Percentiles rank a stretch among this genome's conserved stretches.
phyloP scores from a whole-genome alignment of 1,139 yeast genomes.

The Candida glucosophila region DNA sequence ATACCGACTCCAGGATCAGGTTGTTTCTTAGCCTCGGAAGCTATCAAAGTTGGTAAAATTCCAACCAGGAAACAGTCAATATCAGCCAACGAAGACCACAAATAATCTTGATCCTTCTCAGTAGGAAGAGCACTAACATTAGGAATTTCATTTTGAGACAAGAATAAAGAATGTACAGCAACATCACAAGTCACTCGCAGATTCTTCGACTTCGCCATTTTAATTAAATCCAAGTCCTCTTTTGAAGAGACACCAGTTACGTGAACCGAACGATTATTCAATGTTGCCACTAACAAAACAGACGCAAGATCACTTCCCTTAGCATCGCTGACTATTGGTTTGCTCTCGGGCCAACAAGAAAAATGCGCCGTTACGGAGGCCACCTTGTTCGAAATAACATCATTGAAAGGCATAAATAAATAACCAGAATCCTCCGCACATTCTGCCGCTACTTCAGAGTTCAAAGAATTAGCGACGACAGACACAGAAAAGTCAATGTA shows the following conservation, averaged over 20 bases:
- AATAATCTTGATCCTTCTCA: conserved; percentile 66
- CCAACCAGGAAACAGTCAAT: conserved; percentile 91
- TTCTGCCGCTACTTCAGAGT: conserved; percentile 53
- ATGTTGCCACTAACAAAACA: conserved; percentile 78
- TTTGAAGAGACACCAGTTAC: conserved; percentile 76
- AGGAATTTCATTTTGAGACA: conserved; percentile 65
- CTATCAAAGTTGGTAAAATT: conserved; percentile 63
- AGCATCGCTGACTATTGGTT: conserved; percentile 90
- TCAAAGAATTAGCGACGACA: conserved; percentile 72
- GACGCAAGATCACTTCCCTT: conserved; percentile 88
- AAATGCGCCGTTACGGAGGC: conserved; percentile 73
- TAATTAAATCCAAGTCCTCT: conserved; percentile 77
- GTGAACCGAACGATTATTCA: conserved; percentile 80
- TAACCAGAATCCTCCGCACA: conserved; percentile 68
- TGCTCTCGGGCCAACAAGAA: conserved; percentile 73
- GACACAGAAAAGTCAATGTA: conserved; percentile 78
- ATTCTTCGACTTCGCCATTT: conserved; percentile 77
- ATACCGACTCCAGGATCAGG: conserved; percentile 69
- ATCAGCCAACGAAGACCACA: conserved; percentile 67
- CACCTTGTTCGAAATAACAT: conserved; percentile 60
- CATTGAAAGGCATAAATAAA: conserved; percentile 73
- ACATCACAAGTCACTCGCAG: conserved; percentile 88
- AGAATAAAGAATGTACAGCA: conserved; percentile 69
- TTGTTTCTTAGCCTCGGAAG: conserved; percentile 52
- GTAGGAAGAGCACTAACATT: conserved; percentile 70